Evolutionary conservation across 2,329 filamentous ascomycete genomes (phyloP), one percentile per base, ranked within the genome.

Genomic region (Sclerotinia spermophila): DNA sequence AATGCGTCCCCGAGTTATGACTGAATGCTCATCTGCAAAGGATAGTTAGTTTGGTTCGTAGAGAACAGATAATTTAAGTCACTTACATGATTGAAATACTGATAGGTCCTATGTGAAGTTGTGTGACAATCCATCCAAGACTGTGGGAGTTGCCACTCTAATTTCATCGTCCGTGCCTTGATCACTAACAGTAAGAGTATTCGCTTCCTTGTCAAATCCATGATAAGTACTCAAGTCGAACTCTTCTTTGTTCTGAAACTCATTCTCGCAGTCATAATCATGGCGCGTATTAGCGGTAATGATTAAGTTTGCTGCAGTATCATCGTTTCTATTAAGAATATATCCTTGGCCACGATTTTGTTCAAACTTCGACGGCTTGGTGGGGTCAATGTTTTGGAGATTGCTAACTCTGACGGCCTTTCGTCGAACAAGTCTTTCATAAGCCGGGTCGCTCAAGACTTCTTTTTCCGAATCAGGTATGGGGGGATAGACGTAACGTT

Each of bases 401-500:
- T 27, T 21, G 10, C 17, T 27, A n/a, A 21, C 42, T 38, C 45
- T 45, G 15, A 51, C 13, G 35, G 64, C 58, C n/a, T 51, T 44
- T 13, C 13, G 40, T 48, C 42, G 71, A 64, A 42, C 59, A 24
- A 44, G 30, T 59, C 71, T 74, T n/a, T 68, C 58, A 24, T 71
- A 68, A 59, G 71, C 73, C 45, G 44, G 44, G 24, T 51, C 42
- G 6, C 11, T 27, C 7, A 19, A 19, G 8, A 45, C 2, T 30
- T 15, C 7, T 8, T 51, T 38, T 30, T 38, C 33, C 1, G 35
- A 38, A 13, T 17, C 44, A n/a, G 21, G 17, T n/a, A 38, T 11
- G 11, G 59, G 27, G 11, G n/a, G n/a, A 21, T 44, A 27, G 5
- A 4, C 3, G 6, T 24, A 35, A 13, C 30, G 5, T 11, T 40